Base-by-base conservation (phyloP, 2,329 filamentous ascomycete species). In the Sarocladium kiliense region DNA sequence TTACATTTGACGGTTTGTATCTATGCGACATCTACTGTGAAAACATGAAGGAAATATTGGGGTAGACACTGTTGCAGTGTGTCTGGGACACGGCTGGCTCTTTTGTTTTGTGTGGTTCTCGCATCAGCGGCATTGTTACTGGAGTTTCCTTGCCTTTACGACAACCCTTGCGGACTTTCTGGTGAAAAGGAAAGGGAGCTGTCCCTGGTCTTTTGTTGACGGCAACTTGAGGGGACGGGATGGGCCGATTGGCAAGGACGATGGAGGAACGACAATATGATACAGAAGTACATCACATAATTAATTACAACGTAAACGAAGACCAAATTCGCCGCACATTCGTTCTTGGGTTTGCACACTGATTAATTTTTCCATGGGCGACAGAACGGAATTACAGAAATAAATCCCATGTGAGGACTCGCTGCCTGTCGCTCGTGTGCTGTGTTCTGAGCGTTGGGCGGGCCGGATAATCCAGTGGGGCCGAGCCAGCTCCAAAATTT, bases 61-160 rank as follows among this genome's bases (percentile, higher is more conserved):
- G 30, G 30, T 12, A 32, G 30, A 32, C 36, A 18, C 12, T 39
- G n/a, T 39, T 5, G 19, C 7, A 6, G 3, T 44, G 41, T 44
- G n/a, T 11, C 5, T 3, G 7, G 23, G 12, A 14, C 25, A 16
- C 26, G 26, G 16, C 3, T 16, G 34, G 47, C 3, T 12, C 21
- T 16, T n/a, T 30, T 27, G 21, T 11, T 51, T 36, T 34, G 26
- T 14, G n/a, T 14, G 47, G 30, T 12, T 4, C 36, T 36, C 30
- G n/a, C 47, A 51, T 25, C 12, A 51, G 47, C 47, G 47, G 47
- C 47, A 51, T 51, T 51, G 27, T 14, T 34, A 34, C 27, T 51
- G 47, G 47, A 34, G 47, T 51, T 51, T 51, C 47, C 47, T 51
- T 51, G 47, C 34, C 19, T 44, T 44, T 44, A 25, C 27, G 23